Base-by-base conservation (phyloP, 139 green algal genomes). In the Chlorella sorokiniana region DNA sequence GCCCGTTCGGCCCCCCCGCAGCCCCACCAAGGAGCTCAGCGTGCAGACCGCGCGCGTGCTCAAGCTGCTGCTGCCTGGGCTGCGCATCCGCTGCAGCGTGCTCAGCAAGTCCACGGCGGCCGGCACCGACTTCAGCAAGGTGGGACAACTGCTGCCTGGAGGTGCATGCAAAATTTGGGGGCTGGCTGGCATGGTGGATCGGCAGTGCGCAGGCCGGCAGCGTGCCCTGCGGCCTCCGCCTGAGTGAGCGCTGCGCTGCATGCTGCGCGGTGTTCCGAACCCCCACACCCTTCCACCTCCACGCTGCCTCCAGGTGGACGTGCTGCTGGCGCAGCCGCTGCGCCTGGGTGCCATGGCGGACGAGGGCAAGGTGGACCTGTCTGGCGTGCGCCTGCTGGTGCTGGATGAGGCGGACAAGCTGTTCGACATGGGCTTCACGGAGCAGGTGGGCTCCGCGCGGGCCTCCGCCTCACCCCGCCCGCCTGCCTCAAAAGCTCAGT, bases 341-440 rank as follows among this genome's bases (percentile, higher is more conserved):
- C 86, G 94, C 27, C 86, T 98, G 69, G 86, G 83, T 11, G 78
- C 83, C 1, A 78, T 96, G 76, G 71, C 94, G 25, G 41, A 87
- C 33, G 85, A 91, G 75, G 76, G 81, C 18, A 89, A 88, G 44
- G 16, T 85, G 0, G 29, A 62, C 29, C 82, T 90, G 14, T 29
- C 41, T 16, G 20, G 20, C 11, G 76, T 86, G n/a, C 64, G 79
- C 2, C 89, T 84, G 70, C 79, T 99, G 25, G 87, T 99, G 37
- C 74, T 99, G 62, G 96, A 99, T 81, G 96, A 99, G 88, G 94
- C 96, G 10, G 96, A 99, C 91, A 97, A 97, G 86, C 93, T 99
- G 48, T 95, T 99, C 81, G 95, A 97, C 52, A 84, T 94, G 86
- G 94, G 93, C 45, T 97, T 98, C 83, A 88, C 97, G 44, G 86